Evolutionary conservation across 169 alveolate species (phyloP).

Genomic region (Cryptosporidium sp.): DNA sequence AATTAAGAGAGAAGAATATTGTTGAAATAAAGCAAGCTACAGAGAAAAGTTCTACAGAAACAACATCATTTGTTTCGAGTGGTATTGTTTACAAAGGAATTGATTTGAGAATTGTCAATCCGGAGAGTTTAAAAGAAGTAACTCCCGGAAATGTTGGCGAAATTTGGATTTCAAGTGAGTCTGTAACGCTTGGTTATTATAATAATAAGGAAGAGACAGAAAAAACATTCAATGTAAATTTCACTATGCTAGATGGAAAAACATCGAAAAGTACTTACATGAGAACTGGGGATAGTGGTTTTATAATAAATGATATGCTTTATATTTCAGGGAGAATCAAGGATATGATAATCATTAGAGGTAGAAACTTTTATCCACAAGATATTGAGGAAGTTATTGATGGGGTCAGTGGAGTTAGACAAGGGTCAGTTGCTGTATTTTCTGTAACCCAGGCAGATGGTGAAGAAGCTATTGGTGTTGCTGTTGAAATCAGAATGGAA

Average conservation of each 20-base stretch:
- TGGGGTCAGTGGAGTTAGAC: slow-evolving; percentile 77
- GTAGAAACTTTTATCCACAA: slow-evolving; percentile 83
- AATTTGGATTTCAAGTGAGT: slow-evolving; percentile 78
- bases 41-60: slow-evolving; percentile 8
- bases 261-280: slow-evolving; percentile 77
- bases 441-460: slow-evolving; percentile 80
- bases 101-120: slow-evolving; percentile 80
- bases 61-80: slow-evolving; percentile 59
- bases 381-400: slow-evolving; percentile 83
- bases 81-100: slow-evolving; percentile 39
- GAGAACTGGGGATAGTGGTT: slow-evolving; percentile 84
- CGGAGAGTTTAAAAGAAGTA: slow-evolving; percentile 79
- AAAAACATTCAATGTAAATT: slow-evolving; percentile 67
- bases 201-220: slow-evolving; percentile 77
- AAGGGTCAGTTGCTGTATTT: slow-evolving; percentile 81
- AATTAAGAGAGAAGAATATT: slow-evolving; percentile 74
- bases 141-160: slow-evolving; percentile 80
- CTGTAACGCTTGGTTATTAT: slow-evolving; percentile 82
- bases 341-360: slow-evolving; percentile 82
- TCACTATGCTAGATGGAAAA: slow-evolving; percentile 64
- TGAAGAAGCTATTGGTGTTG: slow-evolving; percentile 81
- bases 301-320: slow-evolving; percentile 79
- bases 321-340: slow-evolving; percentile 82
- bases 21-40: slow-evolving; percentile 22
- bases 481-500: slow-evolving; percentile 81